Conservation (phyloP, 1,284 basidiomycete species). For the Neonothopanus nambi region DNA sequence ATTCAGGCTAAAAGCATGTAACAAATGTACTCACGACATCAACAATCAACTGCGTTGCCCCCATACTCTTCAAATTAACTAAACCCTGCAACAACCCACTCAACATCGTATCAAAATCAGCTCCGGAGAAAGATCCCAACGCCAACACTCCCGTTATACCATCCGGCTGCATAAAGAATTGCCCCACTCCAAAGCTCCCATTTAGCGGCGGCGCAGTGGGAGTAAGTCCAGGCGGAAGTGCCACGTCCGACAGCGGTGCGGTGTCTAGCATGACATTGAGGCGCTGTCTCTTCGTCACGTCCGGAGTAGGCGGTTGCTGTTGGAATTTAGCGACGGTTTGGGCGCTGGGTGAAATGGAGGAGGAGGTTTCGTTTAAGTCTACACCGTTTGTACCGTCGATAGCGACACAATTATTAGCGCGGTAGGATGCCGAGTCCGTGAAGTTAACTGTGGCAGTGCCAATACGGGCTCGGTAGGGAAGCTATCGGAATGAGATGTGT, state of each 20-base stretch:
- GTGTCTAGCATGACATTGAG: conserved; percentile 49
- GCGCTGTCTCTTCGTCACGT: conserved; percentile 6
- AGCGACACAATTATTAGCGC: conserved; percentile 52
- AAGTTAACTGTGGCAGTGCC: conserved; percentile 42
- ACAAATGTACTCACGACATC: conserved; percentile 46
- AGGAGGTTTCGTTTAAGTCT: conserved; percentile 12
- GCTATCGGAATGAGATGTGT: conserved; percentile 31
- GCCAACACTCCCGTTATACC: conserved; percentile 57
- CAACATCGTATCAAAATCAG: conserved; percentile 41
- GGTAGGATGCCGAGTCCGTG: conserved; percentile 50
- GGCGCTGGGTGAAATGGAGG: not conserved
- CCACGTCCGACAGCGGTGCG: conserved; percentile 45
- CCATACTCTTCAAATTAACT: conserved; percentile 46
- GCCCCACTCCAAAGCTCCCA: conserved; percentile 49
- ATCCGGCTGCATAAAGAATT: conserved; percentile 56
- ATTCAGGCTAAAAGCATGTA: conserved; percentile 15
- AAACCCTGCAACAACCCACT: conserved; percentile 49
- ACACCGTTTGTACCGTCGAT: conserved; percentile 39
- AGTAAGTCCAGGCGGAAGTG: conserved; percentile 46
- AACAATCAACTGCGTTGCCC: conserved; percentile 55
- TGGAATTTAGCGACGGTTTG: conserved; percentile 14
- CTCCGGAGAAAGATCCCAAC: conserved; percentile 57
- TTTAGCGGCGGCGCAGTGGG: conserved; percentile 40
- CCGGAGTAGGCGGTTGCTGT: conserved; percentile 11
- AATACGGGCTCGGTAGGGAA: conserved; percentile 60